phyloP scores from a whole-genome alignment of 129 eudicot species.

The Saposhnikovia divaricata region DNA sequence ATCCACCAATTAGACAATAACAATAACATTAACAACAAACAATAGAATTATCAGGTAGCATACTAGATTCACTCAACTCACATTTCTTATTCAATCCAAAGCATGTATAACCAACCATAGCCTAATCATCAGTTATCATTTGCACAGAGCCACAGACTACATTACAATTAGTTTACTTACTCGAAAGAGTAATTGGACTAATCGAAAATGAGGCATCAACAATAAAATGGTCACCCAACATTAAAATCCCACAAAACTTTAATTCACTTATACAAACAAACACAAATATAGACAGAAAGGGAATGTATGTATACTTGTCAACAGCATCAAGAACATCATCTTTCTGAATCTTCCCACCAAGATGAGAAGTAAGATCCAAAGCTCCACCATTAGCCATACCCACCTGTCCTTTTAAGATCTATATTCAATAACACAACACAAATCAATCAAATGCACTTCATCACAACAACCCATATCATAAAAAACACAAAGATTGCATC shows the following conservation, averaged over 20 bases:
- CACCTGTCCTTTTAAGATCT: not conserved
- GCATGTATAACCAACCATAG: not conserved
- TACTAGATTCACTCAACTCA: not conserved
- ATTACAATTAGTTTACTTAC: not conserved
- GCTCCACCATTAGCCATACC: constrained; percentile 74
- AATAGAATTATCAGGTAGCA: not conserved
- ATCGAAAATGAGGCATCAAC: not conserved
- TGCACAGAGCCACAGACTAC: not conserved
- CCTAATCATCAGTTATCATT: not conserved
- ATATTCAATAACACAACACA: not conserved
- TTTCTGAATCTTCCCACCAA: constrained; percentile 84
- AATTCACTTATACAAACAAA: not conserved
- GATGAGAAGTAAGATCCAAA: constrained; percentile 74
- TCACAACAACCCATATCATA: not conserved
- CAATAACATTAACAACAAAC: not conserved
- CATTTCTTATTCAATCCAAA: not conserved
- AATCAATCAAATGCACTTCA: not conserved
- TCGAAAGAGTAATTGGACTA: not conserved
- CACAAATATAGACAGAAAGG: not conserved
- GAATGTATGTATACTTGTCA: constrained; percentile 44
- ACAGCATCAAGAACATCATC: constrained; percentile 75
- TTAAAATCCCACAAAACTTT: not conserved
- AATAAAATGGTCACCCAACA: not conserved
- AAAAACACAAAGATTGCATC: not conserved
- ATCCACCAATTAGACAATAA: not conserved